Evolutionary conservation across 2,329 filamentous ascomycete species (phyloP).

Genomic region (Trematosphaeria pertusa): DNA sequence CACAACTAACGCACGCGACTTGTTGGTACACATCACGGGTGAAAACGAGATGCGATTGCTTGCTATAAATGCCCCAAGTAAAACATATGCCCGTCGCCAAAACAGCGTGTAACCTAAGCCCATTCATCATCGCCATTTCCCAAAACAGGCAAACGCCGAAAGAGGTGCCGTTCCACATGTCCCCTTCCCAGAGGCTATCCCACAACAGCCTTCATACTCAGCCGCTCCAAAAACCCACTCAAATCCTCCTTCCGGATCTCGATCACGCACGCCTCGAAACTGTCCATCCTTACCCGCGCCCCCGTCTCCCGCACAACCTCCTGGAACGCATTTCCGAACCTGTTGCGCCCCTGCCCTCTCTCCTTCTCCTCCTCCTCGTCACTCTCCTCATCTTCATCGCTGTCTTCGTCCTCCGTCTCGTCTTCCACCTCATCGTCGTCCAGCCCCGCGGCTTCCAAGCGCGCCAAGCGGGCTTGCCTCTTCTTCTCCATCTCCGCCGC

Average conservation of each 20-base stretch:
- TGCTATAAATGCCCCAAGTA: too few species aligned
- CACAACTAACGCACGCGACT: too few species aligned
- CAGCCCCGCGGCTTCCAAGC: constrained; percentile 63
- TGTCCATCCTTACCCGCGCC: constrained; percentile 88
- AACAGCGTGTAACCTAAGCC: too few species aligned
- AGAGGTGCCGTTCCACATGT: too few species aligned
- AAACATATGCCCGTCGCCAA: too few species aligned
- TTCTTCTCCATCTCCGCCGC: constrained; percentile 69
- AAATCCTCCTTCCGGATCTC: constrained; percentile 98
- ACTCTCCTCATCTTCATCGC: constrained; percentile 52
- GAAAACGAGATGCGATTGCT: too few species aligned
- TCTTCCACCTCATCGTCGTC: constrained; percentile 62
- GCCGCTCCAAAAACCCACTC: constrained; percentile 83
- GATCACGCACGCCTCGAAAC: constrained; percentile 96
- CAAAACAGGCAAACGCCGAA: too few species aligned
- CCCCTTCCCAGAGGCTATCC: too few species aligned
- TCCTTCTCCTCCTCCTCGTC: constrained; percentile 64
- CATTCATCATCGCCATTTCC: too few species aligned
- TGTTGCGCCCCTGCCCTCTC: constrained; percentile 80
- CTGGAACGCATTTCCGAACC: constrained; percentile 94
- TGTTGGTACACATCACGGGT: too few species aligned
- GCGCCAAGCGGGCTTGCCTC: constrained; percentile 52
- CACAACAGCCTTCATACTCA: constrained; percentile 90
- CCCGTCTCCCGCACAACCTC: constrained; percentile 93
- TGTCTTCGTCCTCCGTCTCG: constrained; percentile 58